These are phyloP conservation scores for Leptographium lundbergii DNA, from an alignment of 2,329 filamentous ascomycete species.

Conservation along the genomic window DNA sequence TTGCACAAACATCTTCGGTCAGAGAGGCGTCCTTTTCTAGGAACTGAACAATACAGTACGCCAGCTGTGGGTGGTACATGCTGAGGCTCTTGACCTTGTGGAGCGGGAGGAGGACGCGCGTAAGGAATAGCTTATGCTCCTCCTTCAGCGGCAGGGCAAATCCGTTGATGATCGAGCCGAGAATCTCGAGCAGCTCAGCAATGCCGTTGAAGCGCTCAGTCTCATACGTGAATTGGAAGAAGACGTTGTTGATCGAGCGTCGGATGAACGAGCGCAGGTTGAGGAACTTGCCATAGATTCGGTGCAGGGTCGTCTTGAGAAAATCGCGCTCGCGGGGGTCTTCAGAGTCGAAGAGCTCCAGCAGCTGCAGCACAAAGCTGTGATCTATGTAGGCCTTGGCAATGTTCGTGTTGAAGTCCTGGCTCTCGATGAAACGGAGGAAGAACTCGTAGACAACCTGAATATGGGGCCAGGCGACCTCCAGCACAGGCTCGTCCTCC, in stretches of 20 bases:
- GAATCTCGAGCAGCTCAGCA: constrained; percentile 87
- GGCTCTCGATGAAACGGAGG: constrained; percentile 95
- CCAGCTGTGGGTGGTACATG: constrained; percentile 98
- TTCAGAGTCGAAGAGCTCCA: constrained; percentile 98
- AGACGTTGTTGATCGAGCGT: constrained; percentile 98
- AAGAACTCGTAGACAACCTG: constrained; percentile 99
- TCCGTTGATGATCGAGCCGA: constrained; percentile 98
- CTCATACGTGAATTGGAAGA: constrained; percentile 99
- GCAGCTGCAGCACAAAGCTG: constrained; percentile 86
- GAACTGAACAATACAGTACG: constrained; percentile 98
- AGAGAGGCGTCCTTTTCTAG: constrained; percentile 93
- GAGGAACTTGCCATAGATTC: constrained; percentile 98
- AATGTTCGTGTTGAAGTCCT: constrained; percentile 99
- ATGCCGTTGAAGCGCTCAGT: constrained; percentile 98
- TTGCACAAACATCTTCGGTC: constrained; percentile 59
- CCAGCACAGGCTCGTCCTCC: constrained; percentile 93
- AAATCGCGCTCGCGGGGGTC: constrained; percentile 95
- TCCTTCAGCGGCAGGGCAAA: constrained; percentile 95
- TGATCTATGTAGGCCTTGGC: constrained; percentile 98
- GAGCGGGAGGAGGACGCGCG: constrained; percentile 78
- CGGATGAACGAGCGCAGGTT: constrained; percentile 95
- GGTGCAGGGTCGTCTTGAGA: constrained; percentile 91
- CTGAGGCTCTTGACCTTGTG: constrained; percentile 98
- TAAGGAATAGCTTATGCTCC: constrained; percentile 96
- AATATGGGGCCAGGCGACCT: constrained; percentile 98